Evolutionary conservation across 2,329 filamentous ascomycete genomes (phyloP), one percentile per base, ranked within the genome.

Genomic region (Nemania abortiva): DNA sequence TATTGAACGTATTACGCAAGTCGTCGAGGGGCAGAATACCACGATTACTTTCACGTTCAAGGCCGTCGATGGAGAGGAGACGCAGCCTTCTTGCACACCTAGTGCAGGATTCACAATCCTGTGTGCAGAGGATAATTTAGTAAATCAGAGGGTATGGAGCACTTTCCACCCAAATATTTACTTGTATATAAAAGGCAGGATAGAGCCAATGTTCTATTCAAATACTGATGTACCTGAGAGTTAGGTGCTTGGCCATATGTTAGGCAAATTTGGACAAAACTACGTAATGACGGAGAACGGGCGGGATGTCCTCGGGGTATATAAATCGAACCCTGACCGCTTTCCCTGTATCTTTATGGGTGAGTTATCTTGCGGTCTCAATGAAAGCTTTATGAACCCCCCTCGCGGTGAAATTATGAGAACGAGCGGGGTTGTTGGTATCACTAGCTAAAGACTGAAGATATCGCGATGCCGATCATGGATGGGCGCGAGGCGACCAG

Each of bases 41-140:
- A 58, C 58, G 7, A 45, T 63, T 22, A 66, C 65, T 13, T 66
- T 66, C 34, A 66, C 58, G 18, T 63, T 63, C 34, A 66, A 39
- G 13, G 58, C 65, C 10, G 58, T 54, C 6, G 45, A 66, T 37
- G 53, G 65, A 34, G 58, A 63, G 45, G 47, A 24, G n/a, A 10
- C 27, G 31, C 53, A 54, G 22, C 34, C 31, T 39, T 42, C 24
- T 42, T 1, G 15, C n/a, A 37, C 13, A 11, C 6, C 15, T 42
- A 18, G 31, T 1, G 2, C 29, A 2, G 64, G 52, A 24, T 52
- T 15, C 24, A n/a, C 15, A 11, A 66, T 66, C 9, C 42, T 66
- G 15, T 57, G 52, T 24, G 57, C 52, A 3, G 57, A 66, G 15
- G 64, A 57, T 13, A 62, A 52, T 11, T 11, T 9, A 22, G 42